phyloP scores from a whole-genome alignment of 2,329 filamentous ascomycete genomes.

The Trichophaea hybrida region DNA sequence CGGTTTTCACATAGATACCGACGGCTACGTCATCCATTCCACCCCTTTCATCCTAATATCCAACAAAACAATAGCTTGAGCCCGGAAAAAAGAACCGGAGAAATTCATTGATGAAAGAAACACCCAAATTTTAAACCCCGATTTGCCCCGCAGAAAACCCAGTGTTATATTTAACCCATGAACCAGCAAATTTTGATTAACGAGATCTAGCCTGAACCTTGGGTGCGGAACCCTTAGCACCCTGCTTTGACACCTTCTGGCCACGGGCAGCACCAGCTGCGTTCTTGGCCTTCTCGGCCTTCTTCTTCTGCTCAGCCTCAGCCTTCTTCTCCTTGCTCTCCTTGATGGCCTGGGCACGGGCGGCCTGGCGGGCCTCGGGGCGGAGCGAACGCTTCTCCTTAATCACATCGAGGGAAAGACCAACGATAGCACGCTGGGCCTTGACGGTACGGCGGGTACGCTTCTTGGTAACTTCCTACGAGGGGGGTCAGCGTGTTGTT shows the following conservation, averaged over 20 bases:
- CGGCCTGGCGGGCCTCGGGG: slow-evolving; percentile 87
- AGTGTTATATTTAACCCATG: slow-evolving; percentile 4
- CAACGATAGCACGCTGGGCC: slow-evolving; percentile 96
- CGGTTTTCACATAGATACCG: neutral
- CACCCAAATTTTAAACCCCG: slow-evolving; percentile 17
- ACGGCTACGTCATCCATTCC: neutral
- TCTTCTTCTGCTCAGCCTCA: slow-evolving; percentile 78
- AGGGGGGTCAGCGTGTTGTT: slow-evolving; percentile 8
- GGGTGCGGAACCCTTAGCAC: slow-evolving; percentile 72
- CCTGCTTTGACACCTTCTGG: slow-evolving; percentile 88
- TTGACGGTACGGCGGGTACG: slow-evolving; percentile 96
- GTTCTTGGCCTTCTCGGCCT: slow-evolving; percentile 96
- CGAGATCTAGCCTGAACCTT: slow-evolving; percentile 80
- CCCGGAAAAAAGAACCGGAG: neutral
- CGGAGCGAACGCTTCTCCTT: slow-evolving; percentile 94
- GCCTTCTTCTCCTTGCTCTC: slow-evolving; percentile 98
- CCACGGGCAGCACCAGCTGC: slow-evolving; percentile 62
- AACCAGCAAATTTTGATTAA: slow-evolving; percentile 39
- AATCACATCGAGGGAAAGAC: slow-evolving; percentile 98
- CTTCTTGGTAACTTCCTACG: slow-evolving; percentile 99
- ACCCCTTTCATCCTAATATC: neutral
- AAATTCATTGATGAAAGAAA: slow-evolving; percentile 7
- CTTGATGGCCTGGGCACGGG: slow-evolving; percentile 81
- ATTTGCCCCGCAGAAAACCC: neutral
- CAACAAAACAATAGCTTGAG: neutral